phyloP scores from a whole-genome alignment of 192 early-diverging fungal genomes.

The Backusella australiensis region DNA sequence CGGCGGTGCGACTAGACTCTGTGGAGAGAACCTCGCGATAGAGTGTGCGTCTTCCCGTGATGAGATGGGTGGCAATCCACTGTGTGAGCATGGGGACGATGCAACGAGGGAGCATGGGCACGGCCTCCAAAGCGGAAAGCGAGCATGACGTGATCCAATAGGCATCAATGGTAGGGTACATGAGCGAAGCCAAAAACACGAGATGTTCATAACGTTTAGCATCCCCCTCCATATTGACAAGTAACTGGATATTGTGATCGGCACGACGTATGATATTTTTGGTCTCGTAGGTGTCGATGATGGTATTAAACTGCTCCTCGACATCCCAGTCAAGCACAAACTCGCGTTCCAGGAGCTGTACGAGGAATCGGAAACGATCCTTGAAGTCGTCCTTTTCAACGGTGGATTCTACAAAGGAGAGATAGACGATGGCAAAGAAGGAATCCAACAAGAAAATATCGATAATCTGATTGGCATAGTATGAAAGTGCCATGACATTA shows the following conservation, averaged over 20 bases:
- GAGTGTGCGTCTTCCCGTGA: slow-evolving; percentile 33
- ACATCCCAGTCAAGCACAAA: slow-evolving; percentile 34
- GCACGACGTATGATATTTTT: slow-evolving; percentile 11
- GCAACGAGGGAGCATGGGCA: slow-evolving; percentile 34
- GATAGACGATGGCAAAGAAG: slow-evolving; percentile 35
- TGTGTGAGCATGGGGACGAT: slow-evolving; percentile 35
- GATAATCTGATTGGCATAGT: slow-evolving; percentile 36
- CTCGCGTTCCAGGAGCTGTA: slow-evolving; percentile 35
- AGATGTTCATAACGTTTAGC: slow-evolving; percentile 24
- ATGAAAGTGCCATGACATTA: slow-evolving; percentile 38
- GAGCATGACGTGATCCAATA: slow-evolving; percentile 43
- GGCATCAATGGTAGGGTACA: slow-evolving; percentile 36
- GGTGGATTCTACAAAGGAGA: slow-evolving; percentile 18
- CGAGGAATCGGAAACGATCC: slow-evolving; percentile 35
- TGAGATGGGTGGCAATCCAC: slow-evolving; percentile 43
- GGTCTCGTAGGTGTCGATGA: slow-evolving; percentile 14
- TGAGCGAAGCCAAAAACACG: slow-evolving; percentile 34
- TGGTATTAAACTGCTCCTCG: slow-evolving; percentile 27
- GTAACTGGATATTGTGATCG: slow-evolving; percentile 6
- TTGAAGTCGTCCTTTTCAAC: slow-evolving; percentile 29
- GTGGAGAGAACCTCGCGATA: slow-evolving; percentile 41
- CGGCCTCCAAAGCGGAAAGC: slow-evolving; percentile 33
- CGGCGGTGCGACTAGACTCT: slow-evolving; percentile 31
- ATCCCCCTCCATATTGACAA: slow-evolving; percentile 9
- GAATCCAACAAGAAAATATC: slow-evolving; percentile 33